Evolutionary conservation across 495 filamentous ascomycete species (phyloP), one percentile per base, ranked within the genome.

Genomic region (Trichocladium antarcticum): DNA sequence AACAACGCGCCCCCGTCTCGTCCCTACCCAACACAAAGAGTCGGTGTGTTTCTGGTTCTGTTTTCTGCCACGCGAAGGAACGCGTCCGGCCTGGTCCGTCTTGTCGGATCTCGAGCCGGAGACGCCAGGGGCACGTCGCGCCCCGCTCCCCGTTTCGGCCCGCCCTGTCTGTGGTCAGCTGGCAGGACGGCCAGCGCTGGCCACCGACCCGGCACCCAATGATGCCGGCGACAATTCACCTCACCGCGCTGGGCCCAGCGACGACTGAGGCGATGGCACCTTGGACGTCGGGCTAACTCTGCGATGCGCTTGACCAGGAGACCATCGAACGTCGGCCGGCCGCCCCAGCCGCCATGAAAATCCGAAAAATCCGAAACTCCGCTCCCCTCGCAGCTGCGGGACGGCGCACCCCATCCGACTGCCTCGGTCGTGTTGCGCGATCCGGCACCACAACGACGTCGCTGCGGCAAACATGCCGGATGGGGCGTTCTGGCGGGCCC

Each of bases 11-110:
- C 29, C 40, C 49, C n/a, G n/a, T 37, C 29, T 46, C 53, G 44
- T 59, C 58, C 40, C 46, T 57, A 51, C 57, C 59, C 61, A 64
- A 61, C 51, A 36, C 57, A 48, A 60, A 57, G 19, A 40, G 58
- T 57, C 60, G 55, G 57, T 58, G 55, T 62, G 54, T 62, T 62
- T 60, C 61, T 62, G 54, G 60, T 62, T 60, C 61, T 48, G 42
- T 52, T 57, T 55, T 55, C 60, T 53, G 52, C 58, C 46, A 55
- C 61, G 57, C 61, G 61, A 55, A 50, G 48, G 45, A 58, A 60
- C 59, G 61, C 61, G 61, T 58, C n/a, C n/a, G n/a, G n/a, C n/a
- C n/a, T n/a, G n/a, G n/a, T n/a, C n/a, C n/a, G n/a, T n/a, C 57
- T 28, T 43, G 45, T 47, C 60, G 42, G 54, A 51, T 49, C 40